These are phyloP conservation scores for Xerocomus spinulosus DNA, from an alignment of 768 basidiomycete genomes.

Conservation along the genomic window DNA sequence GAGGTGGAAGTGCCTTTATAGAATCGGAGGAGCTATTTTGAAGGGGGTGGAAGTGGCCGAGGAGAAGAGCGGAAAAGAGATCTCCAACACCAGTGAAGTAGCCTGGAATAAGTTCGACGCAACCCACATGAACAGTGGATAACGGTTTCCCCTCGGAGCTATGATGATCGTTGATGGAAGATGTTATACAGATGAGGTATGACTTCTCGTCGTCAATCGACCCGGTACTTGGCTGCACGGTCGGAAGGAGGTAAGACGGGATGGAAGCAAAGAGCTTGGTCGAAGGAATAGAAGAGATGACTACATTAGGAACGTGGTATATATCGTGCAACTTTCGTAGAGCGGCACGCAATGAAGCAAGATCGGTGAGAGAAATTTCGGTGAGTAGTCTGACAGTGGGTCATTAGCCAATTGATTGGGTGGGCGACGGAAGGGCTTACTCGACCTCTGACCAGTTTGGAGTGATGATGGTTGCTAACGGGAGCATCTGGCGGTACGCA, in stretches of 20 bases:
- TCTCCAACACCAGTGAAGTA: slow-evolving; percentile 98
- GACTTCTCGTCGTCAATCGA: slow-evolving; percentile 27
- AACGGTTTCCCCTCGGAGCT: slow-evolving; percentile 10
- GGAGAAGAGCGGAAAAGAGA: slow-evolving; percentile 87
- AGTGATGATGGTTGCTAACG: slow-evolving; percentile 89
- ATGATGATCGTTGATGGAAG: slow-evolving; percentile 39
- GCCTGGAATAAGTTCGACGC: slow-evolving; percentile 75
- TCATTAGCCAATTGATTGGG: slow-evolving; percentile 2
- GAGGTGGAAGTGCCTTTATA: slow-evolving; percentile 9
- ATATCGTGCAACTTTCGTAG: slow-evolving; percentile 70
- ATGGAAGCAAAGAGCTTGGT: slow-evolving; percentile 55
- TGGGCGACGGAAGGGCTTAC: slow-evolving; percentile 37
- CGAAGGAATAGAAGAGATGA: slow-evolving; percentile 86
- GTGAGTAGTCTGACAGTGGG: slow-evolving; percentile 61
- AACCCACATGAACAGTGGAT: slow-evolving; percentile 60
- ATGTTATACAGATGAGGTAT: slow-evolving; percentile 78
- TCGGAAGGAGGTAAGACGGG: slow-evolving; percentile 42
- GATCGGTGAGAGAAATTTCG: slow-evolving; percentile 59
- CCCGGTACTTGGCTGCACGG: background rate
- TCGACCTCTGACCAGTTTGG: slow-evolving; percentile 99
- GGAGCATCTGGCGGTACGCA: slow-evolving; percentile 73
- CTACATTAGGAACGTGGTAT: slow-evolving; percentile 78
- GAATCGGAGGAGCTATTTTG: slow-evolving; percentile 5
- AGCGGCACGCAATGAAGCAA: slow-evolving; percentile 61
- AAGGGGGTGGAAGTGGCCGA: slow-evolving; percentile 64